Base-by-base conservation (phyloP, 495 filamentous ascomycete genomes). In the Talaromyces adpressus region DNA sequence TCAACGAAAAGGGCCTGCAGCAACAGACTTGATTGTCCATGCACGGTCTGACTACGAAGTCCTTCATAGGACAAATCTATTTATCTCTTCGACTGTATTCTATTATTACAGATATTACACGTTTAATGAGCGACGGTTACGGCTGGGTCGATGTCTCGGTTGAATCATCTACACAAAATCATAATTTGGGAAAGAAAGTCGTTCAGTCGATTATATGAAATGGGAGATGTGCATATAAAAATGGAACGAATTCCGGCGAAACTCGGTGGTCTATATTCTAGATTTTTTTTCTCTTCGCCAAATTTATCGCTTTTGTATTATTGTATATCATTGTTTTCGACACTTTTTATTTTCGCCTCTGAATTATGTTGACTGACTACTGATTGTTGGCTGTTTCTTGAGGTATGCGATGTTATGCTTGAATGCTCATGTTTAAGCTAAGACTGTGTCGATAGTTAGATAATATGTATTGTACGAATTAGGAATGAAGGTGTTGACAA, bases 91-190 rank as follows among this genome's bases (percentile, higher is more conserved):
- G 30, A 58, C 56, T 58, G 56, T 58, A 58, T 36, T 58, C 23
- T 58, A 58, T 58, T 57, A 11, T 32, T 58, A 58, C 56, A 52
- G 45, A 53, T 51, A 52, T 23, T 62, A 53, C 18, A 62, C 30
- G 60, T 62, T 62, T 62, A 62, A 62, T 62, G 60, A 62, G 60
- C 27, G 41, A 52, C 45, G 60, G 45, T 62, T 36, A 53, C 30
- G 32, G 30, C 58, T 60, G 45, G 60, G 60, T 53, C 14, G 29
- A 36, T 36, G n/a, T 62, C 60, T 23, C 14, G 60, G n/a, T 62
- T 49, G 45, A 34, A 60, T 60, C 29, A 39, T 57, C 49, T 23
- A 54, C 20, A 23, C 34, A 58, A 23, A 58, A 58, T 36, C 14
- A 58, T 34, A 36, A 16, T 20, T 36, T 36, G 56, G 56, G 56